Base-by-base conservation (phyloP, 306 rosid genomes). In the Senna tora region DNA sequence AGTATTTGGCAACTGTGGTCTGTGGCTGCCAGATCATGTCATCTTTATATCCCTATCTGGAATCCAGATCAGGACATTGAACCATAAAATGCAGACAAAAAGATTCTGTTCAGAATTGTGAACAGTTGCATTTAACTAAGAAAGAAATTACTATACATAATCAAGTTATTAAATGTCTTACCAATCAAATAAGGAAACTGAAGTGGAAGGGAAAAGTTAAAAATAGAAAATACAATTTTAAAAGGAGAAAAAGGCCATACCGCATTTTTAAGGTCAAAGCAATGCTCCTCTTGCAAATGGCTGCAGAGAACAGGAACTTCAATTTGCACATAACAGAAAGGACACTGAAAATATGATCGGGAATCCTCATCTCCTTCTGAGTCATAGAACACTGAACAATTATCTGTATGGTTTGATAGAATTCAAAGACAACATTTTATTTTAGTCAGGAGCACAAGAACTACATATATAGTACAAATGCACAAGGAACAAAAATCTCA, bases 271-370 rank as follows among this genome's bases (percentile, higher is more conserved):
- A 90, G 82, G 83, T 86, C 82, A 76, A 76, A 81, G 80, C 76
- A 76, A 75, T 83, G 85, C 62, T 72, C 82, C 65, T 79, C 86
- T 82, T 89, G 88, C 82, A 86, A 77, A 83, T 67, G 86, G 82
- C 52, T 30, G 67, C 83, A 81, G 51, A 84, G 79, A 43, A 64
- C 38, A 38, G 87, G 55, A 65, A 85, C 51, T 9, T 84, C 89
- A 42, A 94, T 75, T 67, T 91, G 96, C 65, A 85, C 79, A 62
- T 81, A 83, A 66, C 99, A 94, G 80, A 58, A 73, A 56, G 91
- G 89, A 80, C 99, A 94, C 19, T 63, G 84, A 47, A 89, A 57
- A 69, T 77, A 72, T 62, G 85, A 42, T 28, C 73, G 72, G 9
- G 69, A 15, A 61, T 91, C 96, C 13, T 89, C 96, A 28, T 84